Percentiles rank a stretch among this genome's conserved stretches.
Evolutionary conservation across 2,329 filamentous ascomycete genomes (phyloP).

Genomic region (Ilyonectria destructans): DNA sequence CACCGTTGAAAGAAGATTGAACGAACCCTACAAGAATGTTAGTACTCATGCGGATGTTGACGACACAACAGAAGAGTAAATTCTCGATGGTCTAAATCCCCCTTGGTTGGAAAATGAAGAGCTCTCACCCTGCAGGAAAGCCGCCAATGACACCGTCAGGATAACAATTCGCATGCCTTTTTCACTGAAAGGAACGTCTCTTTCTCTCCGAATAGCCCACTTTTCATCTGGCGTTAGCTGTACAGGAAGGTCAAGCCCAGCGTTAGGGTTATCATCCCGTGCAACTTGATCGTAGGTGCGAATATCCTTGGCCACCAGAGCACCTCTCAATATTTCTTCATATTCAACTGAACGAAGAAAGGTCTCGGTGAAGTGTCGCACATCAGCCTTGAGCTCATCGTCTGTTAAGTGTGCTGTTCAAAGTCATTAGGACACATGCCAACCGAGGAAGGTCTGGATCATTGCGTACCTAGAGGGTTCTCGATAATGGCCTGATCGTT

Average conservation of each 20-base stretch:
- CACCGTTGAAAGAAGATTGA: constrained; percentile 62
- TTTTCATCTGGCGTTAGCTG: constrained; percentile 56
- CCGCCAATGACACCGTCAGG: constrained; percentile 61
- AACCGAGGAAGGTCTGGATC: neutral
- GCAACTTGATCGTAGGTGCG: constrained; percentile 58
- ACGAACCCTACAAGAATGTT: constrained; percentile 56
- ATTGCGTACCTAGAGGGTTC: constrained; percentile 53
- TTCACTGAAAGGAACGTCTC: constrained; percentile 58
- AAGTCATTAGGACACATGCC: neutral
- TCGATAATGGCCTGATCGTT: constrained; percentile 57
- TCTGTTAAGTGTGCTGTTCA: constrained; percentile 57
- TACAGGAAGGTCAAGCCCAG: constrained; percentile 50
- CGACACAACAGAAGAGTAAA: neutral
- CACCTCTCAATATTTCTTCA: constrained; percentile 55
- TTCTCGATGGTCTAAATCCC: too few species aligned
- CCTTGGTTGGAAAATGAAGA: neutral
- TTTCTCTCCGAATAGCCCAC: constrained; percentile 55
- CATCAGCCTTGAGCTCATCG: constrained; percentile 56
- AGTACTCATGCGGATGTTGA: neutral
- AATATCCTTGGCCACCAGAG: constrained; percentile 60
- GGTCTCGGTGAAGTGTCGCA: constrained; percentile 50
- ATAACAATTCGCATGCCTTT: constrained; percentile 59
- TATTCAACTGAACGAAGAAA: constrained; percentile 52
- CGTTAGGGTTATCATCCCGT: constrained; percentile 43
- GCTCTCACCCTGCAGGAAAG: constrained; percentile 56